phyloP scores from a whole-genome alignment of 805 yeast species.

The Nakazawaea ambrosiae region DNA sequence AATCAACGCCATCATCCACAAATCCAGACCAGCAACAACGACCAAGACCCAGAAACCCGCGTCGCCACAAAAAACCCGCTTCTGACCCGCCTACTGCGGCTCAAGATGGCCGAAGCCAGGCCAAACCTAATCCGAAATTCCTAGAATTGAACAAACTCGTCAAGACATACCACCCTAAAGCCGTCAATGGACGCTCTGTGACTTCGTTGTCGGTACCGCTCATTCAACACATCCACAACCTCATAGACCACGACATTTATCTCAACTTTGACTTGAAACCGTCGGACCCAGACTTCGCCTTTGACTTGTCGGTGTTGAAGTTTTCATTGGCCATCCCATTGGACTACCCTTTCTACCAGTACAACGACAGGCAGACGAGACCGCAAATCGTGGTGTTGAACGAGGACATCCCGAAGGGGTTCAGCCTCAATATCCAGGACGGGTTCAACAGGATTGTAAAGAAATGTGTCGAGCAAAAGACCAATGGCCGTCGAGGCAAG shows the following conservation, averaged over 20 bases:
- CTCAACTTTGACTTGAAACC: constrained; percentile 43
- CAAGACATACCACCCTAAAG: constrained; percentile 5
- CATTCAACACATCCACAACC: constrained; percentile 1
- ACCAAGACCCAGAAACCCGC: neutral
- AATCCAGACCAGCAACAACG: too few species aligned
- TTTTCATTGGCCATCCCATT: constrained; percentile 48
- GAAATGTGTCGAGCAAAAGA: constrained; percentile 26
- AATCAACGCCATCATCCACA: too few species aligned
- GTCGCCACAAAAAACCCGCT: neutral
- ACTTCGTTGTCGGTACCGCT: constrained; percentile 1
- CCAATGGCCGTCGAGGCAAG: constrained; percentile 15
- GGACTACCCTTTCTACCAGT: constrained; percentile 38
- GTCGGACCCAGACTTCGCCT: constrained; percentile 70
- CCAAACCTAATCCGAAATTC: constrained; percentile 7
- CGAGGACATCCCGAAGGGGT: constrained; percentile 65
- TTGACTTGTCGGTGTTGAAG: constrained; percentile 46
- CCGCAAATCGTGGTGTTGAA: constrained; percentile 55
- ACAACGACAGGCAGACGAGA: constrained; percentile 17
- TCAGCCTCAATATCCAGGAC: constrained; percentile 54
- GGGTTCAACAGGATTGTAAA: constrained; percentile 48
- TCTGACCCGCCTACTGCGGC: neutral
- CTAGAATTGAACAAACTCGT: constrained; percentile 7
- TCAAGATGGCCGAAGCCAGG: too few species aligned
- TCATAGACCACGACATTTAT: constrained; percentile 21
- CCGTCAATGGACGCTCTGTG: constrained; percentile 3